phyloP scores from a whole-genome alignment of 371 early-diverging fungal genomes.

The Mortierella sp. region DNA sequence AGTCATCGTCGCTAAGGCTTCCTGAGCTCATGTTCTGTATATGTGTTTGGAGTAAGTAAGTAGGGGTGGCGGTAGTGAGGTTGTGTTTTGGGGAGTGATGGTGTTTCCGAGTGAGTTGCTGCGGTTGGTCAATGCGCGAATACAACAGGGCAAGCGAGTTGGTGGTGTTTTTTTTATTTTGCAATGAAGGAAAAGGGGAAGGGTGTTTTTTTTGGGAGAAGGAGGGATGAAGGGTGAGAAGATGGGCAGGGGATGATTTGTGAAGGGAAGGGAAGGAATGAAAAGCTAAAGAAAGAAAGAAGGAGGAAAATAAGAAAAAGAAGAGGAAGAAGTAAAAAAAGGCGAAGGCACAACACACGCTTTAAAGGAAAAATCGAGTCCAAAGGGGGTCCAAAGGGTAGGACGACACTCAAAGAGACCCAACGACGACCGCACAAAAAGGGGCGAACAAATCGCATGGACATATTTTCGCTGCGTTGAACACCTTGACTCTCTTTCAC shows the following conservation, averaged over 20 bases:
- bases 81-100: not conserved
- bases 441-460: too few species aligned
- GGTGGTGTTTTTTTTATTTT: not conserved
- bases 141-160: not conserved
- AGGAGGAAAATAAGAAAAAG: not conserved
- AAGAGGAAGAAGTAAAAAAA: not conserved
- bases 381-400: too few species aligned
- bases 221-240: not conserved
- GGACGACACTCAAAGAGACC: too few species aligned
- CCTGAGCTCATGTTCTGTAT: constrained; percentile 28
- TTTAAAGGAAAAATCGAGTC: not conserved
- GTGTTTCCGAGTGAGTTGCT: not conserved
- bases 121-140: constrained; percentile 9
- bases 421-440: too few species aligned
- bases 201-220: not conserved
- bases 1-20: constrained; percentile 42
- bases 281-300: not conserved
- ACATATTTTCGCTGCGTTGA: too few species aligned
- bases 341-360: not conserved
- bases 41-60: too few species aligned
- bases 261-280: not conserved
- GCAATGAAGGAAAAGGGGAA: not conserved
- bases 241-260: not conserved
- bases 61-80: too few species aligned
- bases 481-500: too few species aligned